These are phyloP conservation scores for Podila epicladia DNA, from an alignment of 192 early-diverging fungal species.

Conservation along the genomic window DNA sequence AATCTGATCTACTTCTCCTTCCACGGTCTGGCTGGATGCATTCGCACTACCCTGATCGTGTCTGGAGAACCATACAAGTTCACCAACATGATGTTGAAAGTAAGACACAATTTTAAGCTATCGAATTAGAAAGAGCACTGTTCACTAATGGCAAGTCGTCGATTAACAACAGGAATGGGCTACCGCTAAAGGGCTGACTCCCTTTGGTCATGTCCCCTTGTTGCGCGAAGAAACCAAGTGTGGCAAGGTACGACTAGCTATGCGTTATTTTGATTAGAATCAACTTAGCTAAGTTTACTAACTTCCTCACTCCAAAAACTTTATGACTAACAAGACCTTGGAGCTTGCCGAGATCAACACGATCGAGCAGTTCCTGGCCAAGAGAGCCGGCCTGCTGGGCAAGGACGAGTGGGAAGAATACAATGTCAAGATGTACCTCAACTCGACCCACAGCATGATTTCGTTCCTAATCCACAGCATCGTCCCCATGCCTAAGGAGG, in stretches of 20 bases:
- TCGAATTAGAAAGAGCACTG: background rate
- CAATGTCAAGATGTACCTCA: conserved; percentile 31
- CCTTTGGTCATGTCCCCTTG: conserved; percentile 61
- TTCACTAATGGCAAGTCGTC: background rate
- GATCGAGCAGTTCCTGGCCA: conserved; percentile 25
- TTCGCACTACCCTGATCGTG: conserved; percentile 13
- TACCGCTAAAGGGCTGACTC: conserved; percentile 49
- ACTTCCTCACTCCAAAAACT: background rate
- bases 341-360: conserved; percentile 35
- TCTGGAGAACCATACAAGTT: conserved; percentile 22
- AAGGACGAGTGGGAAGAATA: conserved; percentile 29
- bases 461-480: conserved; percentile 19
- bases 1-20: conserved; percentile 38
- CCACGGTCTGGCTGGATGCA: conserved; percentile 29
- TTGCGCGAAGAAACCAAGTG: conserved; percentile 41
- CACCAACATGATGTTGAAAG: conserved; percentile 3
- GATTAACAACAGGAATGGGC: conserved; percentile 46
- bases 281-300: background rate
- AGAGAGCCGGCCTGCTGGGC: conserved; percentile 8
- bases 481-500: conserved; percentile 19
- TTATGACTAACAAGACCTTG: background rate
- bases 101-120: background rate
- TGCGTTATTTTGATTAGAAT: too few species aligned
- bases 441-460: conserved; percentile 25
- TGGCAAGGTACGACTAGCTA: conserved; percentile 12